phyloP scores from a whole-genome alignment of 2,329 filamentous ascomycete genomes.

The Aspergillus arachidicola region DNA sequence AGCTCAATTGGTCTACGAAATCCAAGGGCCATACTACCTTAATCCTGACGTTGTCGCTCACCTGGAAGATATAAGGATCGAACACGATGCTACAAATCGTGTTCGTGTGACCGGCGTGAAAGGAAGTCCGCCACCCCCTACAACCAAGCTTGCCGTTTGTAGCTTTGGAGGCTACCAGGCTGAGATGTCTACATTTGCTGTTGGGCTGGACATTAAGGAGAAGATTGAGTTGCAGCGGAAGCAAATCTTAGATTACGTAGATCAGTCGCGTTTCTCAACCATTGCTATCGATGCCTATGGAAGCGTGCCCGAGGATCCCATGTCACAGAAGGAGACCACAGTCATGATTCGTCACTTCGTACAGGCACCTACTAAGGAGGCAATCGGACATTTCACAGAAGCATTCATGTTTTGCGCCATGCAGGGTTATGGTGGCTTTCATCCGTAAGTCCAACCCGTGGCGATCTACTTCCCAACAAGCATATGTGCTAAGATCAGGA shows the following conservation, averaged over 20 bases:
- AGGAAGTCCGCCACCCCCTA: conserved; percentile 44
- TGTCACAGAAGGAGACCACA: neutral
- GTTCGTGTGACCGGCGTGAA: neutral
- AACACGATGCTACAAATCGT: neutral
- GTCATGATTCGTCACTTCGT: neutral
- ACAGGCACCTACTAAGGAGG: too few species aligned
- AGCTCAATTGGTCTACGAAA: neutral
- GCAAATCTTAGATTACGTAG: conserved; percentile 27
- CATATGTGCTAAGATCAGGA: too few species aligned
- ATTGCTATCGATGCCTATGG: neutral
- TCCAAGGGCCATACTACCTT: neutral
- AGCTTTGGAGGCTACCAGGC: conserved; percentile 52
- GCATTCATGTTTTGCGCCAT: too few species aligned
- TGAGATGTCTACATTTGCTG: conserved; percentile 49
- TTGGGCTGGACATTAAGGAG: conserved; percentile 47
- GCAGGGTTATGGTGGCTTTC: too few species aligned
- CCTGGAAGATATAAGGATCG: neutral
- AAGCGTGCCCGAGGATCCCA: neutral
- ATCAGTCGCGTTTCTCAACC: neutral
- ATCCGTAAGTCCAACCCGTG: too few species aligned
- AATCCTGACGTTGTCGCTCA: neutral
- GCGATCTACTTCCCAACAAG: too few species aligned
- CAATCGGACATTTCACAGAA: too few species aligned
- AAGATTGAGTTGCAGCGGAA: conserved; percentile 51
- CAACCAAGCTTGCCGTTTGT: conserved; percentile 54